phyloP scores from a whole-genome alignment of 169 alveolate genomes.

The Plasmodium coatneyi region DNA sequence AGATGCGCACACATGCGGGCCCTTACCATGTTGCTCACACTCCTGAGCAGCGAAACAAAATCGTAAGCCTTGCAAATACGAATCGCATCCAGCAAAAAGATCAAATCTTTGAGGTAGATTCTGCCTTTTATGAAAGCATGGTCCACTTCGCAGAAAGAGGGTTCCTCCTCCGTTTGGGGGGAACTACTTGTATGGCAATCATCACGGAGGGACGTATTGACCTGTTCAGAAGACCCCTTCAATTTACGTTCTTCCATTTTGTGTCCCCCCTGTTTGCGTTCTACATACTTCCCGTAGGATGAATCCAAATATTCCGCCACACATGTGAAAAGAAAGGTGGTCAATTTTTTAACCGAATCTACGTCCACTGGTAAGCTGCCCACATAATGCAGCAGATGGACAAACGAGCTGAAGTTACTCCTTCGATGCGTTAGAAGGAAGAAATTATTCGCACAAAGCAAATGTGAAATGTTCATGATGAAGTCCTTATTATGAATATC shows the following conservation, averaged over 20 bases:
- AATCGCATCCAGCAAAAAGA: conserved; percentile 34
- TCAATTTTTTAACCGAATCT: conserved; percentile 3
- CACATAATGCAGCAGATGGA: conserved; percentile 52
- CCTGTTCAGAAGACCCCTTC: background rate
- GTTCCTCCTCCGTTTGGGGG: background rate
- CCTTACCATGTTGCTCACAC: conserved; percentile 23
- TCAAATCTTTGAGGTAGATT: conserved; percentile 48
- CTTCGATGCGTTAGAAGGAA: conserved; percentile 28
- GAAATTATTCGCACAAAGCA: conserved; percentile 25
- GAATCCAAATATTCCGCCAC: conserved; percentile 19
- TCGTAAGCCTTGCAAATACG: conserved; percentile 42
- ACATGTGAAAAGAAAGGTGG: conserved; percentile 2
- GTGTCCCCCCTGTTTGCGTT: background rate
- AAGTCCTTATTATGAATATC: conserved; percentile 63
- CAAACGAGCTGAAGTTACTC: conserved; percentile 45
- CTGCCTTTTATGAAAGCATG: conserved; percentile 40
- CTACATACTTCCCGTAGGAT: conserved; percentile 9
- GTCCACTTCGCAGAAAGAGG: conserved; percentile 26
- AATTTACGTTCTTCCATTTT: background rate
- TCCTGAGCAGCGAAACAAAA: background rate
- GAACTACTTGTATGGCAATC: background rate
- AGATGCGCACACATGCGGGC: background rate
- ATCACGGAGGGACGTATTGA: background rate
- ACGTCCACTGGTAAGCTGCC: background rate
- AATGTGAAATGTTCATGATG: conserved; percentile 12